These are phyloP conservation scores for Camellia lanceoleosa DNA, from an alignment of 148 eudicot genomes.

Conservation along the genomic window DNA sequence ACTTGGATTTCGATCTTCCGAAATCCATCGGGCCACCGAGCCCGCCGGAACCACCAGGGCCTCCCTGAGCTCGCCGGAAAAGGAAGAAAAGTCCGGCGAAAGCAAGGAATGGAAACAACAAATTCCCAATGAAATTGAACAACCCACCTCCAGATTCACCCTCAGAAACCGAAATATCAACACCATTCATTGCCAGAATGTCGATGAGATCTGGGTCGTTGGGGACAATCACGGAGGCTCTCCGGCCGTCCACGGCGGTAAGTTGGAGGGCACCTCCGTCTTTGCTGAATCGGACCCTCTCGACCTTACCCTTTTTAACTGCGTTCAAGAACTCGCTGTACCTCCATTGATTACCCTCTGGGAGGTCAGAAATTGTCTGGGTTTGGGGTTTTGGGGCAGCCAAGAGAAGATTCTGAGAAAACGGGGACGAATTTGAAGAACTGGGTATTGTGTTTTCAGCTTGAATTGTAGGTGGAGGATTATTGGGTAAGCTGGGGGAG, in stretches of 20 bases:
- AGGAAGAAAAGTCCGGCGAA: constrained; percentile 86
- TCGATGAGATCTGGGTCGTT: constrained; percentile 95
- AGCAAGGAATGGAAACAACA: constrained; percentile 75
- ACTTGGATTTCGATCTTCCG: constrained; percentile 93
- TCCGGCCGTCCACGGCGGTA: constrained; percentile 81
- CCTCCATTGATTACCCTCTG: constrained; percentile 83
- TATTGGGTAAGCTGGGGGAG: constrained; percentile 33
- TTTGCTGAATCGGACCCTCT: constrained; percentile 80
- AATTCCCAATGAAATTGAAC: constrained; percentile 73
- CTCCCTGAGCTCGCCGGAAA: constrained; percentile 83
- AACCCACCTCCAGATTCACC: constrained; percentile 85
- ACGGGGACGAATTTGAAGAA: constrained; percentile 43
- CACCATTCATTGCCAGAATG: constrained; percentile 93
- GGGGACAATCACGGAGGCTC: constrained; percentile 79
- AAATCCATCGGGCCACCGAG: constrained; percentile 99
- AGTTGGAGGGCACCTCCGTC: constrained; percentile 77
- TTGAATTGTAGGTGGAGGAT: constrained; percentile 39
- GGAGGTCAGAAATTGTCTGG: constrained; percentile 52
- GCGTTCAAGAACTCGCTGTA: constrained; percentile 96
- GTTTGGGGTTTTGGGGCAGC: constrained; percentile 74
- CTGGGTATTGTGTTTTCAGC: constrained; percentile 39
- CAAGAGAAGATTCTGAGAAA: constrained; percentile 49
- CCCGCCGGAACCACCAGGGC: constrained; percentile 98
- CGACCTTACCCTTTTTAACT: constrained; percentile 93
- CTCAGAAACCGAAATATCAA: constrained; percentile 89